phyloP scores from a whole-genome alignment of 1,284 basidiomycete genomes.

The Cerrena zonata region DNA sequence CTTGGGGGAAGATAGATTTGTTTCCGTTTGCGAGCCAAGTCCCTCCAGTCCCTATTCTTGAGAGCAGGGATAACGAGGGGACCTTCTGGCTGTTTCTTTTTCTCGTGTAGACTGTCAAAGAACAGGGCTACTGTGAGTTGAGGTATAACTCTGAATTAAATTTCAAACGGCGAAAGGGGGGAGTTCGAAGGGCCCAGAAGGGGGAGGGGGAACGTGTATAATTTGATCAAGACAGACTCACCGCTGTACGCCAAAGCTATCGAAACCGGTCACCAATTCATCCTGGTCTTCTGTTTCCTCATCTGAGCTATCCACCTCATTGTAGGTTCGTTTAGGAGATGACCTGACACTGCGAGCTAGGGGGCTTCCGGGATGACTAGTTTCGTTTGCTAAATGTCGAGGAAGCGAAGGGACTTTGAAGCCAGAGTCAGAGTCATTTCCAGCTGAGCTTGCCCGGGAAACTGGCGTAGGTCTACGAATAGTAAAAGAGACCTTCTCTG shows the following conservation, averaged over 20 bases:
- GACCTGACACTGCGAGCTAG: constrained; percentile 38
- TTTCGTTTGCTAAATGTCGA: constrained; percentile 42
- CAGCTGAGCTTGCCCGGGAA: constrained; percentile 54
- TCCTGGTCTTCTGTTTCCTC: constrained; percentile 51
- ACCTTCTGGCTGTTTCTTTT: constrained; percentile 41
- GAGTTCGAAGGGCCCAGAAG: not conserved
- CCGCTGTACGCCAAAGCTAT: constrained; percentile 67
- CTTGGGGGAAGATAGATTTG: constrained; percentile 64
- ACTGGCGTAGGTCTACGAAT: constrained; percentile 63
- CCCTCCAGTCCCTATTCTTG: constrained; percentile 85
- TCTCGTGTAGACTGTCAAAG: constrained; percentile 36
- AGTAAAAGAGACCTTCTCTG: constrained; percentile 64
- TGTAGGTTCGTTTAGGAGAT: constrained; percentile 31
- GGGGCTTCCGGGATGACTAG: constrained; percentile 48
- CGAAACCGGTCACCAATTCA: constrained; percentile 70
- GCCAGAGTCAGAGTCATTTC: constrained; percentile 38
- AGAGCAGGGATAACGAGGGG: constrained; percentile 80
- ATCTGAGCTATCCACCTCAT: constrained; percentile 55
- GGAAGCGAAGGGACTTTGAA: constrained; percentile 60
- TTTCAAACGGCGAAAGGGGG: not conserved
- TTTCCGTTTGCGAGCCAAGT: constrained; percentile 58
- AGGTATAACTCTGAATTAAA: constrained; percentile 29
- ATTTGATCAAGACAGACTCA: constrained; percentile 42
- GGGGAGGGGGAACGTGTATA: constrained; percentile 1
- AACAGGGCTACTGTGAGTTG: constrained; percentile 57